These are phyloP conservation scores for Lophium mytilinum DNA, from an alignment of 495 filamentous ascomycete genomes.

Conservation along the genomic window DNA sequence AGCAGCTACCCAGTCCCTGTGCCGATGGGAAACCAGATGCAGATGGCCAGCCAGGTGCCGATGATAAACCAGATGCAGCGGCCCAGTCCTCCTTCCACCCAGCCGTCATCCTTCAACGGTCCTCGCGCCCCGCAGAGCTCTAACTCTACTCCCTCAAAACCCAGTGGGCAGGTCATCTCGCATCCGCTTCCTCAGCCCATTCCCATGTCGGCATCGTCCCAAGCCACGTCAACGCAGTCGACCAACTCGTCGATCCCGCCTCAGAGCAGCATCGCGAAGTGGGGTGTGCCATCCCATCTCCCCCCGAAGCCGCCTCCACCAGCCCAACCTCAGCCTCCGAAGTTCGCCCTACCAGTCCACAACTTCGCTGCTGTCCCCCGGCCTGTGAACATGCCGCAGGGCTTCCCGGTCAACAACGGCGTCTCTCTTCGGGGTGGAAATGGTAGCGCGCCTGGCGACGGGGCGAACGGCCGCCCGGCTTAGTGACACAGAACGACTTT, in stretches of 20 bases:
- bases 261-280: conserved; percentile 38
- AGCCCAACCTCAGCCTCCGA: conserved; percentile 21
- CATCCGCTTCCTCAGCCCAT: conserved; percentile 27
- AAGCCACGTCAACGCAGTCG: conserved; percentile 16
- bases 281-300: conserved; percentile 35
- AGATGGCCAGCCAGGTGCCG: too few species aligned
- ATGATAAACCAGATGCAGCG: conserved; percentile 11
- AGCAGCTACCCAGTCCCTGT: conserved; percentile 13
- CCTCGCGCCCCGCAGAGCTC: conserved; percentile 11
- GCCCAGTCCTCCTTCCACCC: conserved; percentile 7
- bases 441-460: too few species aligned
- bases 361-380: conserved; percentile 8
- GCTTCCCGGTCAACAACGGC: not conserved
- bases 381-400: conserved; percentile 1
- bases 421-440: too few species aligned
- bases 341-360: conserved; percentile 18
- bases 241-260: conserved; percentile 8
- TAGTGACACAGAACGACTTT: too few species aligned
- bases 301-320: conserved; percentile 39
- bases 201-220: conserved; percentile 19
- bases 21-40: conserved; percentile 3
- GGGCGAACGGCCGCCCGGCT: too few species aligned
- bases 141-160: conserved; percentile 10
- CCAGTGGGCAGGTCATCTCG: conserved; percentile 11
- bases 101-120: conserved; percentile 11